Percentiles rank a stretch among this genome's conserved stretches.
Evolutionary conservation across 345 rosid genomes (phyloP).

Genomic region (Aegle marmelos): DNA sequence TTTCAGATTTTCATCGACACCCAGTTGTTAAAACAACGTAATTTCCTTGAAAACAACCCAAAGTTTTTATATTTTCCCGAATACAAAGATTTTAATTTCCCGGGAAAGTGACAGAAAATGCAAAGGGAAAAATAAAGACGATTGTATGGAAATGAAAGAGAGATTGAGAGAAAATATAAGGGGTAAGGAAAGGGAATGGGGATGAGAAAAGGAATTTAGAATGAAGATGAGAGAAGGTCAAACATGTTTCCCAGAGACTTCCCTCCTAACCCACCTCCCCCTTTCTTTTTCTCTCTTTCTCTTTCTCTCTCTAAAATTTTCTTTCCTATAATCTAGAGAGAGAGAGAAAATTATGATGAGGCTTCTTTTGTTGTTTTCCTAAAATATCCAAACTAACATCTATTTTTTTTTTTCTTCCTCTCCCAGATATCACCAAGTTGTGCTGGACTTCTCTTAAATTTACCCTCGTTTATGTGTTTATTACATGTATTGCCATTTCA

Average conservation of each 20-base stretch:
- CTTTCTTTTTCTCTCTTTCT: neutral
- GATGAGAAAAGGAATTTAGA: constrained; percentile 15
- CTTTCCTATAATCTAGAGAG: constrained; percentile 4
- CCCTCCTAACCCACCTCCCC: neutral
- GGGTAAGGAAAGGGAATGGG: neutral
- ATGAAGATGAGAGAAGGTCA: constrained; percentile 24
- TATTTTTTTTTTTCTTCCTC: neutral
- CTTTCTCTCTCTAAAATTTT: neutral
- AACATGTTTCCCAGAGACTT: constrained; percentile 26
- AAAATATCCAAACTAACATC: constrained; percentile 12
- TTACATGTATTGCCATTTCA: neutral
- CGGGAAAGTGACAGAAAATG: neutral
- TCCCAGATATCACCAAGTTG: neutral
- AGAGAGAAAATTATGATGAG: neutral
- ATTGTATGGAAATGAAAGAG: neutral
- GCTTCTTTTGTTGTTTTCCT: neutral
- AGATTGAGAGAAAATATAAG: neutral
- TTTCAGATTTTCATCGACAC: neutral
- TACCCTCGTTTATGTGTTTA: neutral
- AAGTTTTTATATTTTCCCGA: neutral
- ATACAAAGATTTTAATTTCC: neutral
- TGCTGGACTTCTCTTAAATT: neutral
- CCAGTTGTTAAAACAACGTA: constrained; percentile 2
- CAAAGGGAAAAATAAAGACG: neutral
- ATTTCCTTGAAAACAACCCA: neutral